Evolutionary conservation across 768 basidiomycete species (phyloP), one percentile per base, ranked within the genome.

Genomic region (Hericium alpestre): DNA sequence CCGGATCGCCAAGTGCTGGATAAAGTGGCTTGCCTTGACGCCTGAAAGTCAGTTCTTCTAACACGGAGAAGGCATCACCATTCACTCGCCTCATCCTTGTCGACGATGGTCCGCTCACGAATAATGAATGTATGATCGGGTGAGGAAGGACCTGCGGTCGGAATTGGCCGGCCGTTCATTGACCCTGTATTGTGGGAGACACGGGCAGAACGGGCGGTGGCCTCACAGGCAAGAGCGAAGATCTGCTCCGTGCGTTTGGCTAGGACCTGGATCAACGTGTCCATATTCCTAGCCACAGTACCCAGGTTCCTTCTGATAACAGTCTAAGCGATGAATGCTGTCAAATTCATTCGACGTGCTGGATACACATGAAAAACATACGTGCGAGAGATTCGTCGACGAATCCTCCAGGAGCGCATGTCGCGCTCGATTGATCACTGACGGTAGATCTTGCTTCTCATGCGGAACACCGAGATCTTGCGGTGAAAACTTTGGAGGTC

Each of bases 281-380:
- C 80, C 64, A 90, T 72, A 71, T 88, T 89, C 68, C 79, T 79
- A 70, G 86, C 81, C 59, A 86, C 65, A 70, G 78, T 73, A 57
- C 75, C 76, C 58, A 82, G 66, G 65, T 86, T 77, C 54, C 73
- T 77, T 51, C 74, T 73, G 56, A 69, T 66, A 55, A 75, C 69
- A 61, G 72, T 73, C 80, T 85, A 38, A 41, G 40, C 9, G 50
- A 49, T 9, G 50, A 16, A 54, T 56, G 54, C 57, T 46, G 59
- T 61, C 56, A 56, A 53, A 46, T 32, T 54, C 51, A 52, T 56
- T 39, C 27, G 27, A 10, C 18, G 27, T 51, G 54, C 47, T 37
- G 37, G 39, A 18, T 56, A 58, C 50, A 50, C 54, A 56, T 47
- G 15, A 9, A 52, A 46, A 61, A 76, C 80, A 62, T 70, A 86